phyloP scores from a whole-genome alignment of 1,284 basidiomycete genomes.

The Apiotrichum veenhuisii region DNA sequence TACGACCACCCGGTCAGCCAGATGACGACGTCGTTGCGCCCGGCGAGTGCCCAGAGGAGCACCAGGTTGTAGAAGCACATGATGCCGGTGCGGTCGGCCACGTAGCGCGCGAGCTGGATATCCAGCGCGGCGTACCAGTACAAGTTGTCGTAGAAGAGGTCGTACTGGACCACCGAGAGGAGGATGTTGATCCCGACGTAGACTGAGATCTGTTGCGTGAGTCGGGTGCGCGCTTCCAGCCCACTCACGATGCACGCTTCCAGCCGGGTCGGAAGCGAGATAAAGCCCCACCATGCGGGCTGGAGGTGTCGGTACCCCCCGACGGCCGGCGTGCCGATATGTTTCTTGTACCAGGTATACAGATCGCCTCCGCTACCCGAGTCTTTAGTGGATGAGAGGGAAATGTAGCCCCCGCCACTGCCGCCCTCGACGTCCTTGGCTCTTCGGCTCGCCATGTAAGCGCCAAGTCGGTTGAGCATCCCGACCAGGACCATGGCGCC shows the following conservation, averaged over 20 bases:
- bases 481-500: conserved; percentile 19
- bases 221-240: not conserved
- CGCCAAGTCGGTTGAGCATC: conserved; percentile 11
- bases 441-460: not conserved
- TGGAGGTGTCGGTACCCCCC: conserved; percentile 24
- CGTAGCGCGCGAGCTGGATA: conserved; percentile 21
- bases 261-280: conserved; percentile 27
- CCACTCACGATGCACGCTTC: conserved; percentile 24
- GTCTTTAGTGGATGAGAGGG: not conserved
- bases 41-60: conserved; percentile 25
- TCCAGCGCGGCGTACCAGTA: conserved; percentile 12
- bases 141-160: conserved; percentile 53
- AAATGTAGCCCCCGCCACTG: not conserved
- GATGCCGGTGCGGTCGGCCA: conserved; percentile 28
- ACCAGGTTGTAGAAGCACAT: conserved; percentile 31
- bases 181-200: conserved; percentile 26
- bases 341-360: conserved; percentile 18
- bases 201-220: conserved; percentile 19
- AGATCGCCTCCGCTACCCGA: not conserved
- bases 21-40: conserved; percentile 30
- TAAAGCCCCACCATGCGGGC: conserved; percentile 18
- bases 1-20: conserved; percentile 38
- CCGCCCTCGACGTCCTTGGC: not conserved
- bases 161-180: conserved; percentile 51
- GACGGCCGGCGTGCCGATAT: conserved; percentile 22